These are phyloP conservation scores for Misopates orontium DNA, from an alignment of 257 asterid genomes.

Conservation along the genomic window DNA sequence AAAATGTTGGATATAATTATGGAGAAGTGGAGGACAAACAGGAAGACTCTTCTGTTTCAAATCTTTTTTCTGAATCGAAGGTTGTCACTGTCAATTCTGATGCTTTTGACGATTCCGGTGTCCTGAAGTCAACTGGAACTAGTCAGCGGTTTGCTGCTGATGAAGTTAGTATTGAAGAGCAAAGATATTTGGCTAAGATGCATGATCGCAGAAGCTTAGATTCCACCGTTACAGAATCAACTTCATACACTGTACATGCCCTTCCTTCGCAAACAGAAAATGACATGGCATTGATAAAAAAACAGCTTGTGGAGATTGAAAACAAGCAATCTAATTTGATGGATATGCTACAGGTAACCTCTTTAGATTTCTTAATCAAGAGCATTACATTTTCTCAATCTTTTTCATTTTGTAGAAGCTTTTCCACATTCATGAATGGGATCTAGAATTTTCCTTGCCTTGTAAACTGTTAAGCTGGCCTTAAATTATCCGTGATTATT, in stretches of 20 bases:
- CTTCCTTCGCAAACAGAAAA: constrained; percentile 69
- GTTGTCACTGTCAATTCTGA: constrained; percentile 42
- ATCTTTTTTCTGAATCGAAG: constrained; percentile 50
- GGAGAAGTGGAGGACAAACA: constrained; percentile 72
- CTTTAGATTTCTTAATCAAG: constrained; percentile 16
- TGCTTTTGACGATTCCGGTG: constrained; percentile 51
- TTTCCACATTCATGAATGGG: not conserved
- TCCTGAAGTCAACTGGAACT: constrained; percentile 60
- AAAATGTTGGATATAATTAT: constrained; percentile 55
- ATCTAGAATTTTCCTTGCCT: not conserved
- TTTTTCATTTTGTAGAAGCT: not conserved
- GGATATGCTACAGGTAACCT: constrained; percentile 77
- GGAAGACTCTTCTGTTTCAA: constrained; percentile 67
- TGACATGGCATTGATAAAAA: constrained; percentile 59
- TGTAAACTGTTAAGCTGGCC: constrained; percentile 3
- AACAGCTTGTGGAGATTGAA: constrained; percentile 86
- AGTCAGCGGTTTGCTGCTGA: constrained; percentile 57
- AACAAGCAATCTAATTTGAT: constrained; percentile 73
- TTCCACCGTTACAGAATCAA: constrained; percentile 79
- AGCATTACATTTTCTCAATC: constrained; percentile 19
- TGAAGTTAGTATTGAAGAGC: constrained; percentile 69
- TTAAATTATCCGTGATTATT: constrained; percentile 21
- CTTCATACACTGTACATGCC: constrained; percentile 44
- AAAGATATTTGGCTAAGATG: constrained; percentile 52
- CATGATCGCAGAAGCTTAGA: constrained; percentile 77